phyloP scores from a whole-genome alignment of 169 alveolate species.

The Miamiensis avidus region DNA sequence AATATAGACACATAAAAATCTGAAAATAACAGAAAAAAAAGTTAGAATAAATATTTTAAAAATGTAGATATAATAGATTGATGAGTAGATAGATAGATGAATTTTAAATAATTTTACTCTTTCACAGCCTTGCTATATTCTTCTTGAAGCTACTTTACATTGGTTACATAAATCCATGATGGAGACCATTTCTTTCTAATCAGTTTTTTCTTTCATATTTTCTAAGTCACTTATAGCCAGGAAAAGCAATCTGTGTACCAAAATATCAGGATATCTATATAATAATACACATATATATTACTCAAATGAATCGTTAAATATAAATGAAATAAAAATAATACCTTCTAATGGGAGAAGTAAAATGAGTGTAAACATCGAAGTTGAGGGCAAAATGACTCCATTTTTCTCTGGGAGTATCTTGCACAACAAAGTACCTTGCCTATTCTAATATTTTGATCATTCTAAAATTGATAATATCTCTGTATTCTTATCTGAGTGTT shows the following conservation, averaged over 20 bases:
- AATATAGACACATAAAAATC: slow-evolving; percentile 33
- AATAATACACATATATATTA: too few relatives aligned
- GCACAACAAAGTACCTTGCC: slow-evolving; percentile 74
- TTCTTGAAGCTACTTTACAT: slow-evolving; percentile 46
- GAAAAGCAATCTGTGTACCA: slow-evolving; percentile 72
- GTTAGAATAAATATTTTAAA: background rate
- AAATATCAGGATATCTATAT: slow-evolving; percentile 83
- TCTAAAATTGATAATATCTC: slow-evolving; percentile 54
- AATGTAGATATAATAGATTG: background rate
- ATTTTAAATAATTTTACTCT: too few relatives aligned
- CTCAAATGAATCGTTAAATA: too few relatives aligned
- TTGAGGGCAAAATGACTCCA: slow-evolving; percentile 75
- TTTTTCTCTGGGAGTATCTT: slow-evolving; percentile 41
- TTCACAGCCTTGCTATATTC: slow-evolving; percentile 47
- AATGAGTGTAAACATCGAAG: slow-evolving; percentile 80
- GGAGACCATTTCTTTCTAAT: slow-evolving; percentile 24
- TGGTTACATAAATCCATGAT: slow-evolving; percentile 47
- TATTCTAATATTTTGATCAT: slow-evolving; percentile 55
- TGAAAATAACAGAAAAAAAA: background rate
- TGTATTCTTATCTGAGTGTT: slow-evolving; percentile 28
- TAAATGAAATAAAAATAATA: too few relatives aligned
- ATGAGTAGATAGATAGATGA: too few relatives aligned
- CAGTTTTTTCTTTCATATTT: slow-evolving; percentile 31
- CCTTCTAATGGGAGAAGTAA: slow-evolving; percentile 86
- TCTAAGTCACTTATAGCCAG: slow-evolving; percentile 39